Evolutionary conservation across 2,329 filamentous ascomycete species (phyloP), one percentile per base, ranked within the genome.

Genomic region (Aspergillus costaricaensis): DNA sequence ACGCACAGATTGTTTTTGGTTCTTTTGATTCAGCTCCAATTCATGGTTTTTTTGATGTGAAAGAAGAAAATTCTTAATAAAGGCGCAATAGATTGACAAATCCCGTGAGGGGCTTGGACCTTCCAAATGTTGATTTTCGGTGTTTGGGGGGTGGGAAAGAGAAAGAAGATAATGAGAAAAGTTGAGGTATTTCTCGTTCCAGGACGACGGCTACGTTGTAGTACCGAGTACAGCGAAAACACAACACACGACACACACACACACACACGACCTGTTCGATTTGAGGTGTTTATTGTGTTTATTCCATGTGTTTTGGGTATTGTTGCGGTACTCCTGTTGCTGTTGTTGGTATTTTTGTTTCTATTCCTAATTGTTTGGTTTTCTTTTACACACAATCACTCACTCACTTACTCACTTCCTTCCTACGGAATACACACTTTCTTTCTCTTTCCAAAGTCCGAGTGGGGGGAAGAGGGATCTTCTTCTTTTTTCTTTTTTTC

Each of bases 171-270:
- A 52, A 39, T 55, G 48, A 32, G 23, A 44, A 30, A 51, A n/a
- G 38, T 27, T 66, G 65, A 59, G 65, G 63, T 62, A 66, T 63
- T 67, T 67, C 57, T 66, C 55, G 27, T 9, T 48, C 51, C 62
- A 66, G 64, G 63, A 65, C 61, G 47, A 62, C 44, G 58, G 48
- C 63, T 67, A 67, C 65, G 61, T 62, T 65, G 65, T 67, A 67
- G 60, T n/a, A 64, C 62, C 39, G 51, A 63, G 65, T 60, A 60
- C 59, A 60, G 39, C 25, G 23, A 43, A 10, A 5, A n/a, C 27
- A 36, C 50, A 38, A 17, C 27, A 30, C 32, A 15, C 43, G 49
- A 49, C 48, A 47, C 25, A 25, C 23, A 49, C 48, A 47, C 25
- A 25, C 23, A 25, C 25, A 25, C 43, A 27, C 27, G 56, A 59